Conservation (phyloP, 768 basidiomycete genomes). For the Gloeophyllum trabeum region DNA sequence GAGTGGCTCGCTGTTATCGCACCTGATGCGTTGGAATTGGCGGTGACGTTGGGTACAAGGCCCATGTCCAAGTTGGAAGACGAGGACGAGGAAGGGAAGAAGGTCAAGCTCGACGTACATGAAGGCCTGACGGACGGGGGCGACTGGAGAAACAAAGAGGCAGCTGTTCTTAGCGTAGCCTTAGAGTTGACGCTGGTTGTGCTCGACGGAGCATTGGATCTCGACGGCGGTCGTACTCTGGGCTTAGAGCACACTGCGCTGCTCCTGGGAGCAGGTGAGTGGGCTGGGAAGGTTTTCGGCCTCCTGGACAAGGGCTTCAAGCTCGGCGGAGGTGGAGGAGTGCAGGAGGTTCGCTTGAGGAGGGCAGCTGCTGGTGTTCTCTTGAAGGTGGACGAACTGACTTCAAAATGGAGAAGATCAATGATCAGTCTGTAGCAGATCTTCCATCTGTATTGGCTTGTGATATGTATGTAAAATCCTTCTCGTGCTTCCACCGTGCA, state of each 20-base stretch:
- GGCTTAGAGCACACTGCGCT: constrained; percentile 67
- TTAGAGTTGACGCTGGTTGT: constrained; percentile 71
- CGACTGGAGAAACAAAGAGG: constrained; percentile 37
- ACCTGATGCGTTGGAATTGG: constrained; percentile 76
- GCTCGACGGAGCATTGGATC: constrained; percentile 61
- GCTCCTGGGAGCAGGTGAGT: constrained; percentile 65
- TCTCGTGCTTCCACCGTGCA: no score
- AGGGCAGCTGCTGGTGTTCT: constrained; percentile 73
- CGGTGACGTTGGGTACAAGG: constrained; percentile 64
- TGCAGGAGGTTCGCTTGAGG: constrained; percentile 47
- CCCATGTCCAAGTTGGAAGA: constrained; percentile 36
- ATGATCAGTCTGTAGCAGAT: constrained; percentile 35
- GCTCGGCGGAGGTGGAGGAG: constrained; percentile 54
- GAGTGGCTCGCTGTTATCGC: constrained; percentile 76
- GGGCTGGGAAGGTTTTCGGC: constrained; percentile 63
- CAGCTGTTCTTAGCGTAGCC: constrained; percentile 60
- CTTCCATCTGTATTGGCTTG: no score
- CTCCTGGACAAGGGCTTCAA: constrained; percentile 53
- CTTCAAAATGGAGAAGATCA: constrained; percentile 54
- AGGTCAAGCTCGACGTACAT: constrained; percentile 2
- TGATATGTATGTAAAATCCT: no score
- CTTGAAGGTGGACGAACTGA: constrained; percentile 67
- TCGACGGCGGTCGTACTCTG: constrained; percentile 69
- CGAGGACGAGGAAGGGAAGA: constrained; percentile 17
- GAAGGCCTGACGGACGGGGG: constrained; percentile 7